These are phyloP conservation scores for Logfia minima DNA, from an alignment of 129 eudicot species.

Conservation along the genomic window DNA sequence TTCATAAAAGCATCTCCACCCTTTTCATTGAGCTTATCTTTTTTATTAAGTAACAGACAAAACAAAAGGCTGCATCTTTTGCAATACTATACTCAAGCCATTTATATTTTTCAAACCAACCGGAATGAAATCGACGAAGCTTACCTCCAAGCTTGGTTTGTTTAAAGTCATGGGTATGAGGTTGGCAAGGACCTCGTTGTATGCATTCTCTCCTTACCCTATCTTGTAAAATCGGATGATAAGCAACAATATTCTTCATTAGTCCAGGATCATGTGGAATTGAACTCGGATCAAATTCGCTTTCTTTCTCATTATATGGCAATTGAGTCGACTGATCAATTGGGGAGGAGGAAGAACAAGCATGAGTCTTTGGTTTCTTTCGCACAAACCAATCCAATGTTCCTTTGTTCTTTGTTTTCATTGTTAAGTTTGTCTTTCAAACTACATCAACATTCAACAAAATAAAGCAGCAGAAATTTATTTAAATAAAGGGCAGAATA, in stretches of 20 bases:
- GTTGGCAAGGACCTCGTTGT: slow-evolving; percentile 5
- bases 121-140: neutral
- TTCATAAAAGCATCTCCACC: neutral
- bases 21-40: neutral
- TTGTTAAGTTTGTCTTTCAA: neutral
- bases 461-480: too few relatives aligned
- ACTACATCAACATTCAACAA: too few relatives aligned
- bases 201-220: too few relatives aligned
- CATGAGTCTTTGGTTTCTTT: neutral
- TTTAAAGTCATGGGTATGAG: neutral
- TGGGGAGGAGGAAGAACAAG: neutral
- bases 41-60: neutral
- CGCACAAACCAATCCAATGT: neutral
- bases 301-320: neutral
- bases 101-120: neutral
- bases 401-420: neutral
- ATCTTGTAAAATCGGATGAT: slow-evolving; percentile 4
- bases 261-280: neutral
- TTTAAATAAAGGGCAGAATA: too few relatives aligned
- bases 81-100: neutral
- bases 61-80: neutral
- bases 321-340: neutral
- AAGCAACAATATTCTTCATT: neutral
- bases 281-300: neutral
- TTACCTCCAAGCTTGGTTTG: neutral